Base-by-base conservation (phyloP, 352 stramenopile species). In the Pythium insidiosum region DNA sequence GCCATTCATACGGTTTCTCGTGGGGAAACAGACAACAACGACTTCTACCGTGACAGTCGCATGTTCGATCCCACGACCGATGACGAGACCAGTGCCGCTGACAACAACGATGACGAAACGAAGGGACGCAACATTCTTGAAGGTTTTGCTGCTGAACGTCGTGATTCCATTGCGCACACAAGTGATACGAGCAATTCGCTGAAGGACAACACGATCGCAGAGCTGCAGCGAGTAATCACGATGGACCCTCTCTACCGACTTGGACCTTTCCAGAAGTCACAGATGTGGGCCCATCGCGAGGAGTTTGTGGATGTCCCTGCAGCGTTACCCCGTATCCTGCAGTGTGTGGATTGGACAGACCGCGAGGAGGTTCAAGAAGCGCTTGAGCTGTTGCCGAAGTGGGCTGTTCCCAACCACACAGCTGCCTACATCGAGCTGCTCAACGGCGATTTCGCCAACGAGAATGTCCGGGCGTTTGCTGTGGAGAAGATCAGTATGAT, bases 401-500 rank as follows among this genome's bases (percentile, higher is more conserved):
- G 79, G 82, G 55, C 68, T 19, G 57, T 69, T 28, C 76, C 81
- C 24, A 73, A 87, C 15, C 73, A 93, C 48, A 62, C 77, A 35
- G 76, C 81, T n/a, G 77, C 76, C 16, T 91, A 91, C 38, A 80
- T 91, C 20, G 78, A 87, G 43, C 63, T 94, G 2, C 55, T 94
- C 39, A 85, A 92, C 38, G 66, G 68, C 33, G 75, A 90, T 47
- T 92, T 93, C 46, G 61, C 79, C 1, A 65, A 94, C 41, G 70
- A 82, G 48, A 59, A 61, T 5, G 72, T 94, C 2, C 79, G 82
- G 16, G 43, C 64, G 2, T 94, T 92, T 56, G 82, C 82, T 3
- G 76, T 94, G 0, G 43, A 64, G 24, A 86, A 89, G 42, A 62
- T 95, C n/a, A 53, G 61, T 6, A 61, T 80, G 15, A 90, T 95